Base-by-base conservation (phyloP, 2,329 filamentous ascomycete genomes). In the Botrytis fabae region DNA sequence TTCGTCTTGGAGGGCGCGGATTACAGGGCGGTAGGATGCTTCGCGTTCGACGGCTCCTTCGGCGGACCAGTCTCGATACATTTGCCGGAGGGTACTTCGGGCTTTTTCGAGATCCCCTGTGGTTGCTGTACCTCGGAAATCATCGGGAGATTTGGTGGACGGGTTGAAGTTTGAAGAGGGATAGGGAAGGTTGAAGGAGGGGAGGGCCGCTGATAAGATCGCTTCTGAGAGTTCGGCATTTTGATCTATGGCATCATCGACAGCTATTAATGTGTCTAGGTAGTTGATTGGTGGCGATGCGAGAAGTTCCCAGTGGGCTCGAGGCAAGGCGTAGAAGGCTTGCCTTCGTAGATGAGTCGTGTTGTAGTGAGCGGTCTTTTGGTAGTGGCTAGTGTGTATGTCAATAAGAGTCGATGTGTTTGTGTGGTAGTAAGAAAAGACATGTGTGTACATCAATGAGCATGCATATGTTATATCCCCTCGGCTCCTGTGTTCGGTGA, bases 51-150 rank as follows among this genome's bases (percentile, higher is more conserved):
- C 80, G 4, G 84, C 85, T 0, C 95, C 96, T 78, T 93, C 94
- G 2, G 85, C 87, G 38, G 93, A 94, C 96, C 97, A 99, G 82
- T 99, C 96, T 25, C 96, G 91, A 82, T 95, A 98, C 81, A 98
- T 93, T 80, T 99, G 96, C 18, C 95, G 90, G 69, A 99, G 87
- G 2, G 95, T 98, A 79, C 94, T 97, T 75, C 94, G 89, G 2
- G 95, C 95, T 83, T 98, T 99, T 80, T 97, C 94, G 70, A 97
- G 85, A 79, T 98, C 95, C 35, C 85, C 85, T 40, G 89, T 83
- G 61, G 91, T 95, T 22, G 94, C 92, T 46, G 89, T 85, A 7
- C 89, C 90, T 32, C 89, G 86, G 91, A 94, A 95, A 62, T 90
- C 86, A 20, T 86, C 80, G 71, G 44, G 76, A 75, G 61, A 60